Evolutionary conservation across 2,329 filamentous ascomycete species (phyloP).

Genomic region (Dactylellina leptospora): DNA sequence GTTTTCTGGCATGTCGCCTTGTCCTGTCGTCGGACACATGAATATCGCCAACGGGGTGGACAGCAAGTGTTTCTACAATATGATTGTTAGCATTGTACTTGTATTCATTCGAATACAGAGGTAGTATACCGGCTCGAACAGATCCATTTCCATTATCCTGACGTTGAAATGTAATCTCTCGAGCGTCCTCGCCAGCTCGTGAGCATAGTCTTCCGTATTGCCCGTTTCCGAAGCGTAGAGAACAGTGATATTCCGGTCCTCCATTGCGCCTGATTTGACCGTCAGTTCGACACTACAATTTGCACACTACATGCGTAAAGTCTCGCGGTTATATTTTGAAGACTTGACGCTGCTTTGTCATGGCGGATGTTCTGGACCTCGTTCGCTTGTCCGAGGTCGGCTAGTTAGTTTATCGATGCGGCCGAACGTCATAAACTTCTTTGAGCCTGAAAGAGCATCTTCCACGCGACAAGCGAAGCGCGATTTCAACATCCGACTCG

Average conservation of each 20-base stretch:
- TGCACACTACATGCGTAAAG: too few relatives aligned
- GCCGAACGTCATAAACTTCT: conserved; percentile 12
- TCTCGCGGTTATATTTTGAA: too few relatives aligned
- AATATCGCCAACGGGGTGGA: conserved; percentile 73
- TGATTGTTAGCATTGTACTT: neutral
- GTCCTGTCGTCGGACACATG: conserved; percentile 88
- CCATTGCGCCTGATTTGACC: conserved; percentile 55
- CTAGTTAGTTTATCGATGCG: neutral
- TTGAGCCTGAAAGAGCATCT: neutral
- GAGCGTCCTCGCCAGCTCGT: conserved; percentile 78
- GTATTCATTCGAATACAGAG: conserved; percentile 18
- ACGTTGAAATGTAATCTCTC: conserved; percentile 82
- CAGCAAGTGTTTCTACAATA: conserved; percentile 60
- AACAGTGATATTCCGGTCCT: conserved; percentile 69
- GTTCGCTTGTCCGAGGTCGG: conserved; percentile 27
- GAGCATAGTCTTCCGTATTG: conserved; percentile 88
- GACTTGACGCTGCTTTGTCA: conserved; percentile 42
- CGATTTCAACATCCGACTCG: neutral
- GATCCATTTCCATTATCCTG: conserved; percentile 78
- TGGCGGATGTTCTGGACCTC: conserved; percentile 18
- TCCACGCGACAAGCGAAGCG: conserved; percentile 1
- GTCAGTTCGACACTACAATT: neutral
- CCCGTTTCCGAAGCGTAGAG: conserved; percentile 96
- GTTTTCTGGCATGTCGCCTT: conserved; percentile 91
- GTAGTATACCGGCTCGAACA: conserved; percentile 74